Evolutionary conservation across 1,284 basidiomycete genomes (phyloP), one percentile per base, ranked within the genome.

Genomic region (Rhodotorula sp.): DNA sequence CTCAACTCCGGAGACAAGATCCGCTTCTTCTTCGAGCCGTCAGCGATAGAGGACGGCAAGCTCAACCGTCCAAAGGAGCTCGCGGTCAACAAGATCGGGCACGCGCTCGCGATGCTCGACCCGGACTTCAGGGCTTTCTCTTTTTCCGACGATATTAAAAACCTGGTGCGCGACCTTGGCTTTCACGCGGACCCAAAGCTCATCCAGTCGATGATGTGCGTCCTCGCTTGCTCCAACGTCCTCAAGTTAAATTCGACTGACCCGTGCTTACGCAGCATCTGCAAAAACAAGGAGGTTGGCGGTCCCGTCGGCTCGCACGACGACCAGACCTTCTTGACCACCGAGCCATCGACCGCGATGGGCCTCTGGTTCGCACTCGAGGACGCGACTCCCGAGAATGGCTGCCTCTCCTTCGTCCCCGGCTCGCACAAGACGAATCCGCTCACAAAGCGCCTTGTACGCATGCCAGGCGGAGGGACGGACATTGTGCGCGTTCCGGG

Each of bases 321-420:
- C 74, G 86, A 87, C 77, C 84, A 83, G 34, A 87, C 86, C 1
- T 87, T 87, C 72, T 79, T 87, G 32, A 97, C 96, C 81, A 97
- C 94, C 8, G 85, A 91, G 61, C 95, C 96, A 15, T 92, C 92
- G 0, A 89, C 88, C 12, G 95, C 96, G 0, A 85, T 98, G 10
- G 96, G 96, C 0, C 92, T 94, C 80, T 99, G 96, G 96, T 91
- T 97, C 69, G 92, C 95, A 12, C 84, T 98, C 32, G 95, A 98
- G 80, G 87, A 88, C 72, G 95, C 93, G 80, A 94, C 92, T 12
- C 81, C 87, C 1, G 83, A 84, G 62, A 97, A 97, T 77, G 94
- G 94, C 8, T 93, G 94, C 34, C 85, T 97, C 55, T 94, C 90
- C 3, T 97, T 97, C 83, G 84, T 94, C 0, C 92, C 94, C 0